Percentiles rank a stretch among this genome's conserved stretches.
phyloP scores from a whole-genome alignment of 1,284 basidiomycete species.

The Cystobasidiaceae sp. region DNA sequence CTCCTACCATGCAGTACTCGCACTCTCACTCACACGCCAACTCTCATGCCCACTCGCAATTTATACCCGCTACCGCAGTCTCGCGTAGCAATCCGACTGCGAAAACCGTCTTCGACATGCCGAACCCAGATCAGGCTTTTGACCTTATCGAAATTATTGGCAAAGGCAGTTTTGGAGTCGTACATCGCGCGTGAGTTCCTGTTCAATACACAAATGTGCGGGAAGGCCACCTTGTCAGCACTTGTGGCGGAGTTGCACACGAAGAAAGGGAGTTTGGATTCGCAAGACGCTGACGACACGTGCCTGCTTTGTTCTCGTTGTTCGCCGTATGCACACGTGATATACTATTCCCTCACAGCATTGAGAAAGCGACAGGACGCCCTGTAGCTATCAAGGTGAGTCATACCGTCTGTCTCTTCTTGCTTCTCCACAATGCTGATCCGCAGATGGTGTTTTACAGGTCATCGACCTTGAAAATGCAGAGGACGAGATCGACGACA shows the following conservation, averaged over 20 bases:
- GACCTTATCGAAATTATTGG: conserved; percentile 53
- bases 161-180: conserved; percentile 94
- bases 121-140: conserved; percentile 14
- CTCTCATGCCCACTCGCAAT: too few species aligned
- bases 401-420: too few species aligned
- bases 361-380: conserved; percentile 83
- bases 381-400: conserved; percentile 62
- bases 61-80: too few species aligned
- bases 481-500: conserved; percentile 99
- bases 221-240: neutral
- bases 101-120: conserved; percentile 13
- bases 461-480: conserved; percentile 98
- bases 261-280: too few species aligned
- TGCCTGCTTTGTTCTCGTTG: neutral
- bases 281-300: too few species aligned
- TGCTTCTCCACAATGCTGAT: neutral
- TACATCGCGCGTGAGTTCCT: conserved; percentile 83
- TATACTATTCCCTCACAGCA: conserved; percentile 53
- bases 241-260: neutral
- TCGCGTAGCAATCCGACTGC: neutral
- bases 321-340: neutral
- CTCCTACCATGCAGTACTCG: neutral
- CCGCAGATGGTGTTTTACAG: conserved; percentile 61
- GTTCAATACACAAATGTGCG: neutral
- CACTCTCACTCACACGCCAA: neutral